phyloP scores from a whole-genome alignment of 345 rosid species.

The Kernera saxatilis region DNA sequence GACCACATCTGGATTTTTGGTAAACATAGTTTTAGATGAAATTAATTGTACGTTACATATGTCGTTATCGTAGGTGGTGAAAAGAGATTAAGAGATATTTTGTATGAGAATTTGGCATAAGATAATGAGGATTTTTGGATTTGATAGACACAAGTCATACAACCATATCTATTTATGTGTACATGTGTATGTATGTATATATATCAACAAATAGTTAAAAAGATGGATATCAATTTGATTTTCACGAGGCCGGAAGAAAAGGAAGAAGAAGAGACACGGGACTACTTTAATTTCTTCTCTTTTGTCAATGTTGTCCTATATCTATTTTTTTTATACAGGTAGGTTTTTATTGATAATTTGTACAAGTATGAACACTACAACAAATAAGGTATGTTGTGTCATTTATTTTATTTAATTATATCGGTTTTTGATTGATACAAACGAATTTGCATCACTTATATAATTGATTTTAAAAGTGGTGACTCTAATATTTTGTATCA shows the following conservation, averaged over 20 bases:
- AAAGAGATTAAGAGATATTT: conserved; percentile 7
- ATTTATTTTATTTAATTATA: too few species aligned
- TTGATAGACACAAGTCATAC: conserved; percentile 21
- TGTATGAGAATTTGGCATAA: conserved; percentile 14
- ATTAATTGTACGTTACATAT: conserved; percentile 6
- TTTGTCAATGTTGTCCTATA: conserved; percentile 23
- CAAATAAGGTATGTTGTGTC: too few species aligned
- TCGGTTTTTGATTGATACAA: too few species aligned
- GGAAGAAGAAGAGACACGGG: conserved; percentile 31
- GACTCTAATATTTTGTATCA: too few species aligned
- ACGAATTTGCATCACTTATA: too few species aligned
- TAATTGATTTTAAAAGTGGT: too few species aligned
- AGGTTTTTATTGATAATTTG: not conserved
- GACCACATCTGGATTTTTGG: conserved; percentile 20
- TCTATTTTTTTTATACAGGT: conserved; percentile 8
- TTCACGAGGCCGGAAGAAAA: conserved; percentile 34
- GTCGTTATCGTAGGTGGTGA: conserved; percentile 24
- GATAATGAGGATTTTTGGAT: conserved; percentile 2
- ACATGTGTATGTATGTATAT: not conserved
- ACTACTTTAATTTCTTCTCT: conserved; percentile 20
- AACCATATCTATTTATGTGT: conserved; percentile 22
- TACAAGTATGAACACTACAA: too few species aligned
- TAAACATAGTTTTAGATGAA: conserved; percentile 12
- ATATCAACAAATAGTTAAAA: conserved; percentile 11
- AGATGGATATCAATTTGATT: conserved; percentile 18